Evolutionary conservation across 83 land plant species (phyloP), one percentile per base, ranked within the genome.

Genomic region (Isoetes engelmannii): DNA sequence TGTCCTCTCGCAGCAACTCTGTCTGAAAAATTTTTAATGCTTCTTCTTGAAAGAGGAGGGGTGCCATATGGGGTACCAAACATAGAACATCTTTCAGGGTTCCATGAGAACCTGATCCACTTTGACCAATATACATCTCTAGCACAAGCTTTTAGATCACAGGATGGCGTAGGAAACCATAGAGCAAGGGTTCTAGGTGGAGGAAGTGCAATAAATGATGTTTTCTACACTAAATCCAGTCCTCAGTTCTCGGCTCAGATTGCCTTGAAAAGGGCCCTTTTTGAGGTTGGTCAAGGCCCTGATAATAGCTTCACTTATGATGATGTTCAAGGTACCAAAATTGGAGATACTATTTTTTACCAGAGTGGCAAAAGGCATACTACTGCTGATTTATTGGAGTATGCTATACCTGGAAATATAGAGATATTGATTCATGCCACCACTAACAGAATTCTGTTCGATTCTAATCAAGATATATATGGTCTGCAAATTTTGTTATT

Each of bases 161-260:
- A 28, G 2, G 37, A 28, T 28, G 37, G 37, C 0, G 37, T 28
- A 28, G 37, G 37, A 28, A 28, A 28, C 2, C 37, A 75, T 8
- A 80, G 68, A 58, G 78, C 82, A 56, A 75, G 82, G 50, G 63
- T 80, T 18, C 82, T 78, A 68, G 71, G 82, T 18, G 78, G 56
- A 48, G 61, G 67, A 61, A 80, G 47, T 49, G 82, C 20, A 53
- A 28, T 28, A 28, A 28, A 28, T 28, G 37, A 2, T 28, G 37
- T 0, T 28, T 28, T 28, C 37, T 28, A 28, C 37, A 28, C 37
- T 28, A 28, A 2, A 28, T 28, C 37, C 37, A 28, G 37, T 28
- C 37, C 37, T 28, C 37, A 28, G 2, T 28, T 28, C 37, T 28
- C 1, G 37, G 37, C 37, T 28, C 53, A 79, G 37, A 0, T 28